A percentile compares a stretch with the other conserved stretches of the same genome.
phyloP scores from a whole-genome alignment of 2,329 filamentous ascomycete species.

The Diplocarpon mali region DNA sequence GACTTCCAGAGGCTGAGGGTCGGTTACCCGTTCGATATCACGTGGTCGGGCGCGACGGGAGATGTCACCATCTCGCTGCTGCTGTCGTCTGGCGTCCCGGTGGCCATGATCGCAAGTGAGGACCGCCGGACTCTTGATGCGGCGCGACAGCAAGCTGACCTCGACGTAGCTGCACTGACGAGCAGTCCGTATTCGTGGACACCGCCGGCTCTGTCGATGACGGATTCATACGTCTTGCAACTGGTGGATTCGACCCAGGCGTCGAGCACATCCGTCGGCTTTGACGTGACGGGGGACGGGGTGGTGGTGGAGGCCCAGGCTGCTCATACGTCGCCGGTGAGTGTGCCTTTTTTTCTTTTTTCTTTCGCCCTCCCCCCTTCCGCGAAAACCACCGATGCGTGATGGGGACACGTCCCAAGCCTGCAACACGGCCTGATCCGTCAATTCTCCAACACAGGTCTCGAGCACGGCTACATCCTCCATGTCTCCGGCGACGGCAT shows the following conservation, averaged over 20 bases:
- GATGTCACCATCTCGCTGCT: slow-evolving; percentile 2
- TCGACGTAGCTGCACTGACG: background rate
- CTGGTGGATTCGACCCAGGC: slow-evolving; percentile 3
- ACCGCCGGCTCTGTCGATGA: slow-evolving; percentile 1
- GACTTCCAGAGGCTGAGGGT: slow-evolving; percentile 1
- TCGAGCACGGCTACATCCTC: too few relatives aligned
- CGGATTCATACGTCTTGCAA: slow-evolving; percentile 2
- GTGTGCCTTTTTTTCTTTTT: background rate
- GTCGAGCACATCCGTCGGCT: background rate
- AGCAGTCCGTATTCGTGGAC: slow-evolving; percentile 4
- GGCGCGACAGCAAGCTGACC: slow-evolving; percentile 1
- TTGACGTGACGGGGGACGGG: background rate
- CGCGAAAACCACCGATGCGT: too few relatives aligned
- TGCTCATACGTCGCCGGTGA: background rate
- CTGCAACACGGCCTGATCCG: too few relatives aligned
- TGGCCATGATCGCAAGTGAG: slow-evolving; percentile 2
- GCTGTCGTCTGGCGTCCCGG: background rate
- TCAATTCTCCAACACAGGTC: too few relatives aligned
- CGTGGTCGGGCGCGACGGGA: slow-evolving; percentile 3
- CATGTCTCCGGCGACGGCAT: too few relatives aligned
- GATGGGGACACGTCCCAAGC: too few relatives aligned
- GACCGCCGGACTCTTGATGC: background rate
- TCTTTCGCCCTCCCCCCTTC: too few relatives aligned
- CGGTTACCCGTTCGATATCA: slow-evolving; percentile 1
- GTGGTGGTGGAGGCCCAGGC: background rate